These are phyloP conservation scores for Aspergillus pseudoglaucus DNA, from an alignment of 2,329 filamentous ascomycete species.

Conservation along the genomic window DNA sequence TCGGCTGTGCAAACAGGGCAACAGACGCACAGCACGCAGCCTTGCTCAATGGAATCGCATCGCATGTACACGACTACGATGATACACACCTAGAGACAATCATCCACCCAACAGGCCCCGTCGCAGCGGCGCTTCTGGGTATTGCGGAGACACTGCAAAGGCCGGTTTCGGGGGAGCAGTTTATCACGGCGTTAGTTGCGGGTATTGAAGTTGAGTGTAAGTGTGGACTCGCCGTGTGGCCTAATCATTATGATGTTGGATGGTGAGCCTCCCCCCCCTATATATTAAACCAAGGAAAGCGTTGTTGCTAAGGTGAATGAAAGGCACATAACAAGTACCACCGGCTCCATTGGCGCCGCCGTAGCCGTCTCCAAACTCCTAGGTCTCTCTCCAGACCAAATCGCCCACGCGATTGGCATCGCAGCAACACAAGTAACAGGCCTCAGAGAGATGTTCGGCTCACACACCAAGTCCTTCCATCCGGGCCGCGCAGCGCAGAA, in stretches of 20 bases:
- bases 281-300: not conserved
- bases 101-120: constrained; percentile 50
- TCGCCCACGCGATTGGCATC: constrained; percentile 47
- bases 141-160: constrained; percentile 34
- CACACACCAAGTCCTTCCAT: constrained; percentile 52
- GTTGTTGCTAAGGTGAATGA: too few relatives aligned
- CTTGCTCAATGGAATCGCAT: constrained; percentile 50
- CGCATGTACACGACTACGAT: constrained; percentile 52
- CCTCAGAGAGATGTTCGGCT: constrained; percentile 50
- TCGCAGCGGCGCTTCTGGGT: constrained; percentile 44
- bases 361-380: constrained; percentile 47
- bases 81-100: constrained; percentile 52
- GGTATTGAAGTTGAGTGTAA: constrained; percentile 51
- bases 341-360: constrained; percentile 48
- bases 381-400: constrained; percentile 32
- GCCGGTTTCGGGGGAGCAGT: constrained; percentile 38
- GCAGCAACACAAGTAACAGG: constrained; percentile 50
- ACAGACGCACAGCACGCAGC: constrained; percentile 46
- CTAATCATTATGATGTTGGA: constrained; percentile 50
- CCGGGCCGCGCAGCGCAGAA: constrained; percentile 48
- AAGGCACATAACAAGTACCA: constrained; percentile 47
- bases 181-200: constrained; percentile 47
- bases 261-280: constrained; percentile 29
- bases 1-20: constrained; percentile 18
- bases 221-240: constrained; percentile 47